Percentiles rank a stretch among this genome's conserved stretches.
phyloP scores from a whole-genome alignment of 176 grass and related monocot species.

The Zizania latifolia region DNA sequence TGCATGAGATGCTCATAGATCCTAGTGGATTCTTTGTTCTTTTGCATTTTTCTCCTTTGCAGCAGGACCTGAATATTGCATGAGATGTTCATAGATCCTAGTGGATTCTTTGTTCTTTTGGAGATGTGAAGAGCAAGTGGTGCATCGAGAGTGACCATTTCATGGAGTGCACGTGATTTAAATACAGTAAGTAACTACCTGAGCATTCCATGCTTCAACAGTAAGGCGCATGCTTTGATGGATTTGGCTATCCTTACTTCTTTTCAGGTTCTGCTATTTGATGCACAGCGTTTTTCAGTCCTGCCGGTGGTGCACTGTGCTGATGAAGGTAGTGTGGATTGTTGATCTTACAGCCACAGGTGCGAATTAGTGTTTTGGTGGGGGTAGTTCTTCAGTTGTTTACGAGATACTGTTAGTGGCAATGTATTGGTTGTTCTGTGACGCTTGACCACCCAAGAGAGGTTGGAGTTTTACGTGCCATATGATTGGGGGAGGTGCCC shows the following conservation, averaged over 20 bases:
- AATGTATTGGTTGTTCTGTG: not conserved
- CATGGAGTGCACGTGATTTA: slow-evolving; percentile 15
- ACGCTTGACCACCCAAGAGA: not conserved
- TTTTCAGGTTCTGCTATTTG: slow-evolving; percentile 39
- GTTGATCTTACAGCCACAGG: slow-evolving; percentile 13
- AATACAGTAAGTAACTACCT: slow-evolving; percentile 22
- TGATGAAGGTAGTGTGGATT: not conserved
- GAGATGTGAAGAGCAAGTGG: not conserved
- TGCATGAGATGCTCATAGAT: slow-evolving; percentile 48
- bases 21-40: slow-evolving; percentile 40
- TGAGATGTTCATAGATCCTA: slow-evolving; percentile 47
- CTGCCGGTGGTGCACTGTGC: not conserved
- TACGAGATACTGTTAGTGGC: not conserved
- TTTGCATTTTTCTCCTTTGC: too few relatives aligned
- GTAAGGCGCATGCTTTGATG: not conserved
- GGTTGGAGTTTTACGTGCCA: not conserved
- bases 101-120: slow-evolving; percentile 22
- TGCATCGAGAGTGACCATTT: not conserved
- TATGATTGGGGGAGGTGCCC: not conserved
- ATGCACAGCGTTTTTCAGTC: not conserved
- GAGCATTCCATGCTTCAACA: not conserved
- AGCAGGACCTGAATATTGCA: slow-evolving; percentile 80
- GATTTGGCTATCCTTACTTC: not conserved
- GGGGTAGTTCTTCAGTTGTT: slow-evolving; percentile 1
- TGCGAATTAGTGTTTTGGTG: too few relatives aligned